Base-by-base conservation (phyloP, 345 rosid species). In the Brassica napus region DNA sequence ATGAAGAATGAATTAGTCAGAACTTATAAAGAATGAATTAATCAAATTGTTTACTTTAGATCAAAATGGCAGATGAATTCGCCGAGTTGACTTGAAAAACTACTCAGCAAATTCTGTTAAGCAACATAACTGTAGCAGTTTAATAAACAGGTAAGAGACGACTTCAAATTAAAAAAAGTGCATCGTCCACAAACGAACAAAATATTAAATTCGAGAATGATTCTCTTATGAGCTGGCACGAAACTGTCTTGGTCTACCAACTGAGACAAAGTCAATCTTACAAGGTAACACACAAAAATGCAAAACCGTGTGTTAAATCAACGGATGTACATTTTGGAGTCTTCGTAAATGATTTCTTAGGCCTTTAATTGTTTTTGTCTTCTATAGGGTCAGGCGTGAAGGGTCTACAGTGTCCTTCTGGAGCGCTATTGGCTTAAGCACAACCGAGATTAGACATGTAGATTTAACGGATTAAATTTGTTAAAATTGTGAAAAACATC, bases 161-260 rank as follows among this genome's bases (percentile, higher is more conserved):
- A 76, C 49, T 59, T 76, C 28, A 47, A 14, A 42, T 69, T 8
- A 23, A 69, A 9, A 60, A 68, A 62, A 34, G 0, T 8, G 55
- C 1, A 69, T 31, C 69, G 21, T 69, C 80, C 42, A 32, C 69
- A 77, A 70, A 70, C 75, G 8, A 70, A 77, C 80, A 77, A 49
- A 62, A 18, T 65, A 55, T 78, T 64, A 78, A 71, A 71, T 65
- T 65, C 81, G 23, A 63, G 18, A 55, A 5, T 65, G 81, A 71
- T 71, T 71, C 77, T 14, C 31, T 55, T 9, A 8, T 78, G 77
- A 55, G 81, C 81, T 78, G 81, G 77, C 81, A 55, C 2, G 54
- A 72, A 72, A 72, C 39, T 55, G 49, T 57, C 60, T 78, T 72
- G 26, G 73, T 71, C 77, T 16, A 70, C 70, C 24, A 31, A 55